Conservation (phyloP, 2,329 filamentous ascomycete genomes). For the Aspergillus ochraceoroseus region DNA sequence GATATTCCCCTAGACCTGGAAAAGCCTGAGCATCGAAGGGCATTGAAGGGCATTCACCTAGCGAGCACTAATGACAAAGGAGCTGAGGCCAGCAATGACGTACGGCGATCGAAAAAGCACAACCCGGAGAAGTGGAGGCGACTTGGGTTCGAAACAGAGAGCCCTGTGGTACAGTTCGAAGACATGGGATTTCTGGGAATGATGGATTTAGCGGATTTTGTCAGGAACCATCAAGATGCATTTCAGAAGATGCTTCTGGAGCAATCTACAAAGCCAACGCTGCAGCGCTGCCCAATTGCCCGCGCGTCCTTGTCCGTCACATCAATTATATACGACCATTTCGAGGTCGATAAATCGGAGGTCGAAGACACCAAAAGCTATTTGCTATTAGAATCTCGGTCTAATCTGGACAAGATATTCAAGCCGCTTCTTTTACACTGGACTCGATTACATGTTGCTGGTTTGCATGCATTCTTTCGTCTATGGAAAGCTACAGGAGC, state of each 20-base stretch:
- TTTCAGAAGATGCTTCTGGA: constrained; percentile 91
- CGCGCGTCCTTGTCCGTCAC: constrained; percentile 82
- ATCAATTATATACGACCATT: constrained; percentile 86
- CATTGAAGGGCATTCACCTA: constrained; percentile 78
- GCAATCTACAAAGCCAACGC: constrained; percentile 67
- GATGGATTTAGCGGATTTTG: constrained; percentile 96
- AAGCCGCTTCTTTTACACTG: constrained; percentile 85
- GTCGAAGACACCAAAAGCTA: constrained; percentile 73
- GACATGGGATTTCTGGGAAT: constrained; percentile 83
- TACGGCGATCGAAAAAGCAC: constrained; percentile 63
- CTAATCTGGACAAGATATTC: constrained; percentile 81
- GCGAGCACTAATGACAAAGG: constrained; percentile 56
- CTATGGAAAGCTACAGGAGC: constrained; percentile 90
- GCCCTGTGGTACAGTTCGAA: constrained; percentile 78
- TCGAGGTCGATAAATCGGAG: constrained; percentile 82
- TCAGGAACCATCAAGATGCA: constrained; percentile 82
- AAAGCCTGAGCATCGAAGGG: constrained; percentile 78
- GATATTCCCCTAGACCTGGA: constrained; percentile 81
- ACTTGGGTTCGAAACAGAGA: constrained; percentile 86
- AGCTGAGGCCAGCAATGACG: constrained; percentile 36
- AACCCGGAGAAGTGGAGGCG: constrained; percentile 90
- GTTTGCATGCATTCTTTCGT: constrained; percentile 79
- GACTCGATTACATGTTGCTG: constrained; percentile 82
- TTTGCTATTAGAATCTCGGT: constrained; percentile 65
- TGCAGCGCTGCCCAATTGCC: constrained; percentile 79